Base-by-base conservation (phyloP, 768 basidiomycete genomes). In the Cystobasidium tubakii region DNA sequence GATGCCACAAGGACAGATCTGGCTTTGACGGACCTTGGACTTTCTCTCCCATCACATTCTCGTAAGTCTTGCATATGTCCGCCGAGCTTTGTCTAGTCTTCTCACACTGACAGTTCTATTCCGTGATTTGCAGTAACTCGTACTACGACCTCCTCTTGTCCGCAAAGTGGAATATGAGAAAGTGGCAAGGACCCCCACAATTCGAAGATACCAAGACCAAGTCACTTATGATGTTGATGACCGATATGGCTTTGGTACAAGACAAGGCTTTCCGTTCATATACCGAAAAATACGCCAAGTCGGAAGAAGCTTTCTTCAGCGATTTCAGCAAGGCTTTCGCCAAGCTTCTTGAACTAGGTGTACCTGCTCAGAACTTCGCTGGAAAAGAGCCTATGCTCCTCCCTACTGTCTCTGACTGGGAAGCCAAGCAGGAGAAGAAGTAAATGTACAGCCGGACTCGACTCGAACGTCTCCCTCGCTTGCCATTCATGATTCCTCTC, bases 191-290 rank as follows among this genome's bases (percentile, higher is more conserved):
- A 66, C 92, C 93, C 25, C 92, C 92, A 84, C 94, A 96, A 83
- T 88, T 89, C 73, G 88, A 90, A 82, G 95, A 97, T 83, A 93
- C 92, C 86, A 87, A 86, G 82, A 93, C 92, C 50, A 86, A 86
- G 78, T 65, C 87, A 29, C 84, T 97, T 65, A 97, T 97, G 94
- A 97, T 97, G 94, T 83, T 97, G 55, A 92, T 92, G 88, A 92
- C 66, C 78, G 93, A 96, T 83, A 92, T 92, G 81, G 88, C 90
- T 67, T 85, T 98, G 72, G 84, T 86, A 75, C 88, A 89, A 81
- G 95, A 98, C 84, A 96, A 92, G 87, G 84, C 83, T 76, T 97
- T 97, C 87, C 90, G 89, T 84, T 91, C 92, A 82, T 87, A 83
- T 78, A 89, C 90, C 71, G 87, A 91, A 83, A 86, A 87, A 21